Conservation (phyloP, 169 alveolate species). For the Prorocentrum cordatum region DNA sequence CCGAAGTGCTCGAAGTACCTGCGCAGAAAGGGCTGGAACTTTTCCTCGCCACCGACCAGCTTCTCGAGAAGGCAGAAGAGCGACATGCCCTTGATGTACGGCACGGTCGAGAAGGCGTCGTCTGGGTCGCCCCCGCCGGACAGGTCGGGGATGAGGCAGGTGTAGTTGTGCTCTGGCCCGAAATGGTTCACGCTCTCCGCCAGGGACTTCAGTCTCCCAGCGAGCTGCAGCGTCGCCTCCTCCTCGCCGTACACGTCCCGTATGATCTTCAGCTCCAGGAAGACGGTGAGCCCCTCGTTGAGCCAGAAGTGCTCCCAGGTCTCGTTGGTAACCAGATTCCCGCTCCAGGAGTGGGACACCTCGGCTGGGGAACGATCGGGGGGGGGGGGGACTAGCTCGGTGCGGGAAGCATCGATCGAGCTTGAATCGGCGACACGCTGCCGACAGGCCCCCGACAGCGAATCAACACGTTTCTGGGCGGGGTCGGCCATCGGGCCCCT, state of each 20-base stretch:
- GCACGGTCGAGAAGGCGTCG: neutral
- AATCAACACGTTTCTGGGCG: too few species aligned
- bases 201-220: neutral
- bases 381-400: too few species aligned
- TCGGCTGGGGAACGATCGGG: neutral
- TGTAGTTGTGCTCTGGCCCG: neutral
- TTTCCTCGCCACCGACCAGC: neutral
- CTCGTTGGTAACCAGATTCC: slow-evolving; percentile 29
- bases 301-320: slow-evolving; percentile 60
- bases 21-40: neutral
- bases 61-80: neutral
- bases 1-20: neutral
- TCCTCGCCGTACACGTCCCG: neutral
- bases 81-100: neutral
- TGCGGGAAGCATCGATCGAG: too few species aligned
- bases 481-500: too few species aligned
- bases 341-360: slow-evolving; percentile 43
- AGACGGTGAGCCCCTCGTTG: slow-evolving; percentile 41
- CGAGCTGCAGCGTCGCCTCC: neutral
- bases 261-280: neutral
- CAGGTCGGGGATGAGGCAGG: neutral
- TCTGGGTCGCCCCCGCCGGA: neutral
- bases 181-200: neutral
- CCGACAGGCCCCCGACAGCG: too few species aligned
- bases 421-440: too few species aligned